Base-by-base conservation (phyloP, 768 basidiomycete species). In the Trichaptum fuscoviolaceum region DNA sequence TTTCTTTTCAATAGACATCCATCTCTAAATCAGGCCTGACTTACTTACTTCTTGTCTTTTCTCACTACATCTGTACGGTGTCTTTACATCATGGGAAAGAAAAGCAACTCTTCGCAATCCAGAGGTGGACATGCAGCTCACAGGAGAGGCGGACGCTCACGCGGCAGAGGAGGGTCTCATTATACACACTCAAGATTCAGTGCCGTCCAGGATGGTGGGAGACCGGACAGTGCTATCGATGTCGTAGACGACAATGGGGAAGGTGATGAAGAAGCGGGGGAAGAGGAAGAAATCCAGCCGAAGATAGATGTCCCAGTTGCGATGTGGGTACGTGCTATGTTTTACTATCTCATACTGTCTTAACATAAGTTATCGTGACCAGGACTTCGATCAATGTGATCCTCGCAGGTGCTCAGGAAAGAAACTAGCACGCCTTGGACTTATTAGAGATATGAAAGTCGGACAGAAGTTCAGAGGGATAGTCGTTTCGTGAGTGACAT, bases 301-400 rank as follows among this genome's bases (percentile, higher is more conserved):
- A 20, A 20, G 78, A 83, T 80, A 57, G 72, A 73, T 23, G 86
- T 97, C 12, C 93, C 94, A 1, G 89, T 97, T 3, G 95, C 93
- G 36, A 98, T 98, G 96, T 98, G 96, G 96, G 95, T 91, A 66
- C 77, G 95, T 82, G 60, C 15, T 7, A 23, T 62, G 6, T 12
- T 24, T 12, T 0, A 12, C 15, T 26, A 15, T 17, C 57, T 17
- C 10, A 26, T 36, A 63, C 24, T 67, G 23, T 34, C 9, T 27
- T 7, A 0, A 25, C 7, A 7, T 17, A 27, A 23, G 36, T 4
- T 35, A 65, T 58, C 59, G 12, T 23, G 23, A 25, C 58, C 65
- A 96, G 95, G 96, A 99, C 74, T 98, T 99, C 77, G 90, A 92
- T 74, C 97, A 99, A 75, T 99, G 97, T 74, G 96, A 99, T 75